Evolutionary conservation across 306 rosid genomes (phyloP).

Genomic region (Cicer cuneatum): DNA sequence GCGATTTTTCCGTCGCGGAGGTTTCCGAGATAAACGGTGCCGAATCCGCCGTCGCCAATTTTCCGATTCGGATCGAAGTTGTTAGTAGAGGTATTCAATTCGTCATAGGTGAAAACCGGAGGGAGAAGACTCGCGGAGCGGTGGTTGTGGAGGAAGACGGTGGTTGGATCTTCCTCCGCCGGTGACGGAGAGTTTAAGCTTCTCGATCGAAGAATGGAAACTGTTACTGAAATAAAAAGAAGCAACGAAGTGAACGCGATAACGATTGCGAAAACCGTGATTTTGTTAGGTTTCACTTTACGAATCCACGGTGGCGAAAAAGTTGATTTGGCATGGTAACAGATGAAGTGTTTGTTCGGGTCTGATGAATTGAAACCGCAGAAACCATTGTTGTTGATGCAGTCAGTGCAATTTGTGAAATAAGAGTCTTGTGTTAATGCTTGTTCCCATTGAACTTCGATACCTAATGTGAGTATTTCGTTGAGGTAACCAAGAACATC

Average conservation of each 20-base stretch:
- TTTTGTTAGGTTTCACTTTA: constrained; percentile 46
- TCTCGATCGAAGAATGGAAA: constrained; percentile 51
- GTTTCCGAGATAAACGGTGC: constrained; percentile 81
- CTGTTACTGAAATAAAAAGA: constrained; percentile 40
- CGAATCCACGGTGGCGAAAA: constrained; percentile 62
- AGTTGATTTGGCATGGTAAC: constrained; percentile 49
- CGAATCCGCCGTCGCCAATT: constrained; percentile 96
- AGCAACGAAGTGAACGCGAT: constrained; percentile 55
- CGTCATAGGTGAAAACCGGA: constrained; percentile 85
- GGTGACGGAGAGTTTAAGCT: constrained; percentile 43
- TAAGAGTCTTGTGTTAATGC: constrained; percentile 56
- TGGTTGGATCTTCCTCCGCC: constrained; percentile 69
- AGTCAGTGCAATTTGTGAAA: constrained; percentile 63
- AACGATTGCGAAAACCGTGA: constrained; percentile 44
- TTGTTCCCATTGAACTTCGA: constrained; percentile 81
- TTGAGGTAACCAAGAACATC: constrained; percentile 72
- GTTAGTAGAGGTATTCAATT: constrained; percentile 71
- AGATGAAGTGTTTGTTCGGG: constrained; percentile 61
- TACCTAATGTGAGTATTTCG: constrained; percentile 47
- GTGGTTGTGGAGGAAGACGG: constrained; percentile 76
- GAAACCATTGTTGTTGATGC: constrained; percentile 53
- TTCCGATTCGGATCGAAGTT: constrained; percentile 78
- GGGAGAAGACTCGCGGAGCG: constrained; percentile 76
- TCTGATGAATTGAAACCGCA: constrained; percentile 82
- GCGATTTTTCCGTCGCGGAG: constrained; percentile 71